These are phyloP conservation scores for Mycena venus DNA, from an alignment of 768 basidiomycete genomes.

Conservation along the genomic window DNA sequence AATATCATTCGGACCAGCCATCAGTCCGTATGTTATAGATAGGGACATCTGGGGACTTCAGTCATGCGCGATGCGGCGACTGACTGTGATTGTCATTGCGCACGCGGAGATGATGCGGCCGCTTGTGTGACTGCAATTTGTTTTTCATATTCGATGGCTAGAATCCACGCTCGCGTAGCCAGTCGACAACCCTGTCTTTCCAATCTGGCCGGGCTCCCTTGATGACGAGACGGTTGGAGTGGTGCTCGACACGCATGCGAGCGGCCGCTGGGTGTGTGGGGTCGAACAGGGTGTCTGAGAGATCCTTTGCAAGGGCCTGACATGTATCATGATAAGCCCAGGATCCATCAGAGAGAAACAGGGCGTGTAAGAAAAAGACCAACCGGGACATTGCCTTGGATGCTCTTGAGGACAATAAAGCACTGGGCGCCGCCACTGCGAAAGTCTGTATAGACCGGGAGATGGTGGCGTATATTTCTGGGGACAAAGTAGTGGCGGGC, in stretches of 20 bases:
- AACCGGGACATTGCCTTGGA: slow-evolving; percentile 75
- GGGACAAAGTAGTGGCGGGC: slow-evolving; percentile 76
- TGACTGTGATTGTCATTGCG: slow-evolving; percentile 16
- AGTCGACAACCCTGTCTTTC: slow-evolving; percentile 72
- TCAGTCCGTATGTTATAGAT: slow-evolving; percentile 3
- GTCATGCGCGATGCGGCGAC: slow-evolving; percentile 19
- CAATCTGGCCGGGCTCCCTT: slow-evolving; percentile 66
- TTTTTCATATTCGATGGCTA: slow-evolving; percentile 42
- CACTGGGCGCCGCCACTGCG: slow-evolving; percentile 75
- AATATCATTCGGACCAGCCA: background rate
- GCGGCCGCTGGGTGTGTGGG: slow-evolving; percentile 58
- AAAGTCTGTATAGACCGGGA: slow-evolving; percentile 84
- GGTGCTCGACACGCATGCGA: slow-evolving; percentile 62
- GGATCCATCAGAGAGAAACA: slow-evolving; percentile 27
- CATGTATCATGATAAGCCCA: slow-evolving; percentile 42
- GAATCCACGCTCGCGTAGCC: slow-evolving; percentile 77
- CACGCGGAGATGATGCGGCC: slow-evolving; percentile 2
- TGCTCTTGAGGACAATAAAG: slow-evolving; percentile 72
- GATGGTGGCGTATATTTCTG: slow-evolving; percentile 73
- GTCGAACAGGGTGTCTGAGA: slow-evolving; percentile 65
- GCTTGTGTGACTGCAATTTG: background rate
- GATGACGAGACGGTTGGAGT: slow-evolving; percentile 69
- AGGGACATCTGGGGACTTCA: slow-evolving; percentile 6
- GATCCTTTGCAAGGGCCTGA: slow-evolving; percentile 69
- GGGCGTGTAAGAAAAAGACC: slow-evolving; percentile 41